These are phyloP conservation scores for Luvunga scandens DNA, from an alignment of 345 rosid species.

Conservation along the genomic window DNA sequence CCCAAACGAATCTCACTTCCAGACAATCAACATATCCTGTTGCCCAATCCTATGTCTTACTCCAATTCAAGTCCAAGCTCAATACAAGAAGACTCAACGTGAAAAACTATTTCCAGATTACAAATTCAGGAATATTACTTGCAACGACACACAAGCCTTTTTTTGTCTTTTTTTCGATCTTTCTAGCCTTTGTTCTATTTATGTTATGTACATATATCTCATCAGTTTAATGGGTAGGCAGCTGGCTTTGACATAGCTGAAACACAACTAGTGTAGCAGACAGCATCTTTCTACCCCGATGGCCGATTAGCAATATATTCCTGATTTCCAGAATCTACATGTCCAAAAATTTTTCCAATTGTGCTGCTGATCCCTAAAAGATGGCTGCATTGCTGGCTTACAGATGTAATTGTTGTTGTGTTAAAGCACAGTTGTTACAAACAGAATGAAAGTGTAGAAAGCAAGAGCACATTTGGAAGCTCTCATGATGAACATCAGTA, in stretches of 20 bases:
- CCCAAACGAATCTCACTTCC: conserved; percentile 25
- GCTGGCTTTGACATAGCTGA: conserved; percentile 13
- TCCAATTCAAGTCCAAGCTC: conserved; percentile 22
- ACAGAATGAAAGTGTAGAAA: not conserved
- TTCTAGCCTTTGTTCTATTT: not conserved
- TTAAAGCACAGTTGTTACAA: not conserved
- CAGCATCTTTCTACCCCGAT: not conserved
- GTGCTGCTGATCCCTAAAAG: not conserved
- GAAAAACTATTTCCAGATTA: not conserved
- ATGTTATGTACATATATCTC: conserved; percentile 15
- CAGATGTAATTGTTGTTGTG: conserved; percentile 15
- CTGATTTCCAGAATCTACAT: conserved; percentile 11
- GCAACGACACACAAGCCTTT: not conserved
- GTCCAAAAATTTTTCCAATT: conserved; percentile 16
- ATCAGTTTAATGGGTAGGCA: conserved; percentile 15
- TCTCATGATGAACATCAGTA: not conserved
- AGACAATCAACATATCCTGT: conserved; percentile 17
- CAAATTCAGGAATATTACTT: not conserved
- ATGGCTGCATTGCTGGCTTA: too few species aligned
- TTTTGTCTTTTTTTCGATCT: not conserved
- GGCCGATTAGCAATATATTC: not conserved
- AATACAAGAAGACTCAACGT: conserved; percentile 17
- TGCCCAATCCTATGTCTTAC: conserved; percentile 11
- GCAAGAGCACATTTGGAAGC: not conserved
- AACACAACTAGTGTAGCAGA: not conserved